phyloP scores from a whole-genome alignment of 257 asterid species.

The Ehretia macrophylla region DNA sequence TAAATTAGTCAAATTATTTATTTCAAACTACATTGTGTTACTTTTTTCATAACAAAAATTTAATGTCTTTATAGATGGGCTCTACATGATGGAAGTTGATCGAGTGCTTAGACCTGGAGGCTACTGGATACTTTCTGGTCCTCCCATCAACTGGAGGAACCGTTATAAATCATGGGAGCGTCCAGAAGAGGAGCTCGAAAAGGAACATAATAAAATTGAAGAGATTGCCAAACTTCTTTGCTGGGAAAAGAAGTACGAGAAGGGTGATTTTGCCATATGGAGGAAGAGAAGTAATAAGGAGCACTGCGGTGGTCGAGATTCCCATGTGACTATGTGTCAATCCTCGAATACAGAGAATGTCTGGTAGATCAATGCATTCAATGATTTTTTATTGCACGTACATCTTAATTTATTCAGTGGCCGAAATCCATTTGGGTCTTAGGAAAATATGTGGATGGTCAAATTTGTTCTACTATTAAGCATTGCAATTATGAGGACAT shows the following conservation, averaged over 20 bases:
- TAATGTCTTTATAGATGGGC: slow-evolving; percentile 21
- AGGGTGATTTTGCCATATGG: slow-evolving; percentile 41
- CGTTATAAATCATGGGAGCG: slow-evolving; percentile 32
- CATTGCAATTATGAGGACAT: no score
- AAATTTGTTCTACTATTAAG: no score
- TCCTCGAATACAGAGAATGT: slow-evolving; percentile 21
- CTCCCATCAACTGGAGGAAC: slow-evolving; percentile 39
- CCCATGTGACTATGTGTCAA: slow-evolving; percentile 26
- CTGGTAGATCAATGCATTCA: slow-evolving; percentile 25
- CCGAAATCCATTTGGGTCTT: neutral
- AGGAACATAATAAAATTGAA: slow-evolving; percentile 36
- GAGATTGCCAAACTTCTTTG: slow-evolving; percentile 36
- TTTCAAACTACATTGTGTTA: neutral
- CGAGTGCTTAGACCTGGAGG: slow-evolving; percentile 48
- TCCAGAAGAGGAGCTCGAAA: slow-evolving; percentile 31
- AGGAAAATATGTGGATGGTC: no score
- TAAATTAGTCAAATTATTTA: neutral
- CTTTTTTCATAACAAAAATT: slow-evolving; percentile 2
- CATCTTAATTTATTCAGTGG: neutral
- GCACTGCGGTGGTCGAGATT: slow-evolving; percentile 27
- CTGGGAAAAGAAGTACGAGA: slow-evolving; percentile 39
- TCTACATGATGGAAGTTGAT: slow-evolving; percentile 38
- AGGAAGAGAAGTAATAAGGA: slow-evolving; percentile 32
- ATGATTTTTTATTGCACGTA: neutral
- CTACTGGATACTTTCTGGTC: slow-evolving; percentile 46